Base-by-base conservation (phyloP, 306 rosid species). In the Prunus davidiana region DNA sequence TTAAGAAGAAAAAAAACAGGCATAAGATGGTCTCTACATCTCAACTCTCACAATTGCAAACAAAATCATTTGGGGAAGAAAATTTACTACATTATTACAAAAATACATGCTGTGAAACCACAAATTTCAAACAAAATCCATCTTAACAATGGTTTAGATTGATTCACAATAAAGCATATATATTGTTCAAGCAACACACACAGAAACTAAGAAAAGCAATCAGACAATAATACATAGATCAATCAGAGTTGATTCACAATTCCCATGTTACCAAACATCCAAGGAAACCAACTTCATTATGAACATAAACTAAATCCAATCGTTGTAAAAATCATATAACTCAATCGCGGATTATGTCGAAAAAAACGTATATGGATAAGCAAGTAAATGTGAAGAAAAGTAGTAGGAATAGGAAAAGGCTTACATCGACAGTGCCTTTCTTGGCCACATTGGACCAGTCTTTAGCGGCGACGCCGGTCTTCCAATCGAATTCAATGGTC, bases 381-480 rank as follows among this genome's bases (percentile, higher is more conserved):
- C 65, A 54, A 55, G 27, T 13, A 8, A 60, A 47, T 47, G 30
- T 0, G 13, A 15, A 49, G 12, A 12, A 24, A 52, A 41, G 70
- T 6, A 60, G 28, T 34, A 32, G 67, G 16, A 62, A 34, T 3
- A 9, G 27, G 20, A 8, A 49, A 74, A 68, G 6, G 83, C 96
- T 90, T 76, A 95, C 99, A 76, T 92, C 99, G 28, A 95, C 92
- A 74, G 90, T 70, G 55, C 99, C 96, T 77, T 92, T 95, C 87
- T 95, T 95, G 28, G 99, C 99, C 66, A 95, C 99, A 80, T 82
- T 92, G 68, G 91, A 73, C 99, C 99, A 92, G 76, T 95, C 97
- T 81, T 95, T 95, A 2, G 99, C 92, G 7, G 97, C 93, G 10
- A 95, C 91, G 32, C 99, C 99, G 1, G 97, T 86, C 82, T 81